Conservation (phyloP, 2,329 filamentous ascomycete genomes). For the Colletotrichum tabaci region DNA sequence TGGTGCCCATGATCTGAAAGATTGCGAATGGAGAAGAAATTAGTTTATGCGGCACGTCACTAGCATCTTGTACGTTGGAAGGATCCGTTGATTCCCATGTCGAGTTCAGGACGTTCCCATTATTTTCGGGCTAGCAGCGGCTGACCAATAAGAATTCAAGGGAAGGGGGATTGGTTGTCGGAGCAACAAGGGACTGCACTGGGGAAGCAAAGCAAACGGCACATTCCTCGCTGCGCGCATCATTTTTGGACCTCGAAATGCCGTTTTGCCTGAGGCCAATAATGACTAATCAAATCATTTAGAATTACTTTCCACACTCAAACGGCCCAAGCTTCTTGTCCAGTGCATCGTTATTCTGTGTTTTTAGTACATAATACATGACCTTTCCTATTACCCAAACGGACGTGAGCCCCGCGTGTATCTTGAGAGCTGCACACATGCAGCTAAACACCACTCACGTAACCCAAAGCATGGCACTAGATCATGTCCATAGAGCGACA, state of each 20-base stretch:
- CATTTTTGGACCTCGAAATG: slow-evolving; percentile 7
- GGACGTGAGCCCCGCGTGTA: too few species aligned
- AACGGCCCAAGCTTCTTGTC: slow-evolving; percentile 14
- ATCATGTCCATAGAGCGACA: too few species aligned
- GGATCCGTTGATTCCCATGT: slow-evolving; percentile 42
- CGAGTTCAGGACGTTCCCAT: slow-evolving; percentile 34
- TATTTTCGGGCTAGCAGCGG: slow-evolving; percentile 43
- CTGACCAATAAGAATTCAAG: slow-evolving; percentile 37
- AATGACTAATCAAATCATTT: background rate
- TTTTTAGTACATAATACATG: too few species aligned
- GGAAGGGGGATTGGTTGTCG: slow-evolving; percentile 44
- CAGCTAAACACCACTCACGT: background rate
- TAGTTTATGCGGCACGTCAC: slow-evolving; percentile 55
- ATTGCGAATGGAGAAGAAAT: slow-evolving; percentile 52
- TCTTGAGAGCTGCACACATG: background rate
- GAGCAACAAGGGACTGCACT: slow-evolving; percentile 43
- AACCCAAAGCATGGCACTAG: too few species aligned
- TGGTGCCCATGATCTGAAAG: slow-evolving; percentile 55
- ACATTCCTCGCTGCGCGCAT: slow-evolving; percentile 36
- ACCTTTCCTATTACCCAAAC: too few species aligned
- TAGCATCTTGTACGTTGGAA: slow-evolving; percentile 40
- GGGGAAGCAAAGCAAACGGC: background rate
- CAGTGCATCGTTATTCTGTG: background rate
- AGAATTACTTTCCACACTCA: background rate
- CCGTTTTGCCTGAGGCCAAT: slow-evolving; percentile 21